Evolutionary conservation across 75 land plant species (phyloP).

Genomic region (Selaginella moellendorffii): DNA sequence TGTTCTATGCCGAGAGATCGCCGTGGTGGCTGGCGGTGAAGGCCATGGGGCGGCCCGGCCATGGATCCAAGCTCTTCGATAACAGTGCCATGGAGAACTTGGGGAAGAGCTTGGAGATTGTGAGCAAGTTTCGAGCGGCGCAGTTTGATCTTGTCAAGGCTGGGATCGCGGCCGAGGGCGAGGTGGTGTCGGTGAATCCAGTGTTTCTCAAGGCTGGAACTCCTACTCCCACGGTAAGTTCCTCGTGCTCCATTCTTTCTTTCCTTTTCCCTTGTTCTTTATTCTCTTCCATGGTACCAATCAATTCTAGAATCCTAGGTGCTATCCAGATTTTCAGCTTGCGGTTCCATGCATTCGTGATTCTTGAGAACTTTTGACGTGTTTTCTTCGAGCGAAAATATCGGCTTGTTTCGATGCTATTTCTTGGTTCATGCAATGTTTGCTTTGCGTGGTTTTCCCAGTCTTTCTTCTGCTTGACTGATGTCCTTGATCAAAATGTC

Average conservation of each 20-base stretch:
- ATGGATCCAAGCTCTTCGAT: constrained; percentile 81
- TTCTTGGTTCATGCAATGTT: too few relatives aligned
- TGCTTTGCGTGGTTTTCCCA: too few relatives aligned
- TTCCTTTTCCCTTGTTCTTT: not conserved
- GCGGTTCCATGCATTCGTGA: too few relatives aligned
- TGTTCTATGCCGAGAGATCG: constrained; percentile 63
- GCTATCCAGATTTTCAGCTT: too few relatives aligned
- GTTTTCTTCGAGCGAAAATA: too few relatives aligned
- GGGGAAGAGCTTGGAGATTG: constrained; percentile 50
- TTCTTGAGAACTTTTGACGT: too few relatives aligned
- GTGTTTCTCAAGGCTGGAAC: constrained; percentile 83
- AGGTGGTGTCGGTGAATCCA: constrained; percentile 72
- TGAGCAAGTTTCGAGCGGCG: constrained; percentile 43
- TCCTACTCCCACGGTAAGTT: constrained; percentile 63
- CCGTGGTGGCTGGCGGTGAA: constrained; percentile 64
- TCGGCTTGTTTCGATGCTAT: too few relatives aligned
- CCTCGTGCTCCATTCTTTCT: not conserved
- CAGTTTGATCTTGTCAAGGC: constrained; percentile 80
- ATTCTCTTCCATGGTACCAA: not conserved
- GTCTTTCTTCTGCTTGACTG: too few relatives aligned
- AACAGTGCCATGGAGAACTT: constrained; percentile 83
- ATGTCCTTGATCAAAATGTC: too few relatives aligned
- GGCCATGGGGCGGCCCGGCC: constrained; percentile 74
- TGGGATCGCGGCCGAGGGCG: constrained; percentile 68
- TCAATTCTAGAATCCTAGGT: not conserved